phyloP scores from a whole-genome alignment of 169 alveolate species.

The Cryptosporidium xiaoi region DNA sequence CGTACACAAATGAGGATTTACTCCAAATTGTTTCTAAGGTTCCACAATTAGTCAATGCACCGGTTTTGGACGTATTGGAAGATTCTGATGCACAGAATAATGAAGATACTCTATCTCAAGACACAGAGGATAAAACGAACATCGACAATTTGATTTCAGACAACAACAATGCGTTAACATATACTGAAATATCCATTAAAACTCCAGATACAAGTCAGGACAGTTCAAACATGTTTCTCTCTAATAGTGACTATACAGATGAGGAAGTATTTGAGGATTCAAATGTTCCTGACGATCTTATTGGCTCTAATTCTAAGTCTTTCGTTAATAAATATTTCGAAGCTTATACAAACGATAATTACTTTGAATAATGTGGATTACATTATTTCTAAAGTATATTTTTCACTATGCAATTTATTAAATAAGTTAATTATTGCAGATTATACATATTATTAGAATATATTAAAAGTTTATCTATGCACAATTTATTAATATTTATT shows the following conservation, averaged over 20 bases:
- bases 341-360: background rate
- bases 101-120: background rate
- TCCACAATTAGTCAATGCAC: constrained; percentile 76
- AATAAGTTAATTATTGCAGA: too few relatives aligned
- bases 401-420: background rate
- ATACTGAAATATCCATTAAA: background rate
- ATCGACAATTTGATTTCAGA: background rate
- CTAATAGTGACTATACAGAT: constrained; percentile 62
- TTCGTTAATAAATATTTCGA: constrained; percentile 52
- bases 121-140: constrained; percentile 10
- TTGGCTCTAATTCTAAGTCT: constrained; percentile 33
- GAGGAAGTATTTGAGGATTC: constrained; percentile 56
- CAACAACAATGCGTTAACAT: background rate
- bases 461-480: too few relatives aligned
- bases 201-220: background rate
- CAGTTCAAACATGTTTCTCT: background rate
- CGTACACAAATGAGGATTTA: constrained; percentile 77
- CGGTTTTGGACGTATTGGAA: constrained; percentile 60
- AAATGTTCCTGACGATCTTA: constrained; percentile 19
- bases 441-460: too few relatives aligned
- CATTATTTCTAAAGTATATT: background rate
- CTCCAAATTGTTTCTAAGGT: constrained; percentile 72
- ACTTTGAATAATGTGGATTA: background rate
- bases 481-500: background rate
- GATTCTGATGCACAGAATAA: constrained; percentile 27